Evolutionary conservation across 2,329 filamentous ascomycete genomes (phyloP).

Genomic region (Dothiorella sarmentorum): DNA sequence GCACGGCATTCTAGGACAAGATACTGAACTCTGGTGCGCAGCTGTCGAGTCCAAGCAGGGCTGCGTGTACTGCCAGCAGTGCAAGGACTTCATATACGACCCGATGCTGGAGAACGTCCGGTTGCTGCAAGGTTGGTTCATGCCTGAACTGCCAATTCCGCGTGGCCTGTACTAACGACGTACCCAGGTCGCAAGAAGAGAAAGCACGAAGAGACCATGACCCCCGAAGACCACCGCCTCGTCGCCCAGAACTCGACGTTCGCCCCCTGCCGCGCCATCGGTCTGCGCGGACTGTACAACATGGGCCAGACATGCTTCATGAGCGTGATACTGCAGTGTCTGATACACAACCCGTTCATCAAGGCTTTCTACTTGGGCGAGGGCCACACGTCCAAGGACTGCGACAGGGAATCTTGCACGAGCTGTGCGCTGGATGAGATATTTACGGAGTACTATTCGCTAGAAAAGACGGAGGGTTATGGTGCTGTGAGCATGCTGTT

Average conservation of each 20-base stretch:
- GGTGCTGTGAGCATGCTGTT: constrained; percentile 86
- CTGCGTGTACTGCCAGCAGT: constrained; percentile 75
- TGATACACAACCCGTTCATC: constrained; percentile 89
- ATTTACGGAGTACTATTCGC: constrained; percentile 61
- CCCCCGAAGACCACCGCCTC: constrained; percentile 66
- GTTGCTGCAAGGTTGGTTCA: constrained; percentile 60
- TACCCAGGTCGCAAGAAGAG: constrained; percentile 57
- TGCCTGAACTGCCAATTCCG: no score
- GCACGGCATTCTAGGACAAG: constrained; percentile 2
- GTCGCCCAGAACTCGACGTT: constrained; percentile 74
- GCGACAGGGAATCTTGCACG: constrained; percentile 56
- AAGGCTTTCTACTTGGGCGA: constrained; percentile 90
- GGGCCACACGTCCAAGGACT: constrained; percentile 77
- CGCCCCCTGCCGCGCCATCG: constrained; percentile 80
- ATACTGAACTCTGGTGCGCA: constrained; percentile 36
- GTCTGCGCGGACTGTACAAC: constrained; percentile 90
- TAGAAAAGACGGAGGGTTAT: constrained; percentile 82
- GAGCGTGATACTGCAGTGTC: constrained; percentile 89
- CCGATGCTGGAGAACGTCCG: constrained; percentile 74
- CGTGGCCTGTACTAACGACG: background rate
- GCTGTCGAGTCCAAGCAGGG: constrained; percentile 76
- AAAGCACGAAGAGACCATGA: constrained; percentile 66
- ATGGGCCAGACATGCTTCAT: constrained; percentile 99
- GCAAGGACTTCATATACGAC: constrained; percentile 79
- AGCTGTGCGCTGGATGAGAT: constrained; percentile 61